Evolutionary conservation across 768 basidiomycete genomes (phyloP).

Genomic region (Cystoderma amianthinum): DNA sequence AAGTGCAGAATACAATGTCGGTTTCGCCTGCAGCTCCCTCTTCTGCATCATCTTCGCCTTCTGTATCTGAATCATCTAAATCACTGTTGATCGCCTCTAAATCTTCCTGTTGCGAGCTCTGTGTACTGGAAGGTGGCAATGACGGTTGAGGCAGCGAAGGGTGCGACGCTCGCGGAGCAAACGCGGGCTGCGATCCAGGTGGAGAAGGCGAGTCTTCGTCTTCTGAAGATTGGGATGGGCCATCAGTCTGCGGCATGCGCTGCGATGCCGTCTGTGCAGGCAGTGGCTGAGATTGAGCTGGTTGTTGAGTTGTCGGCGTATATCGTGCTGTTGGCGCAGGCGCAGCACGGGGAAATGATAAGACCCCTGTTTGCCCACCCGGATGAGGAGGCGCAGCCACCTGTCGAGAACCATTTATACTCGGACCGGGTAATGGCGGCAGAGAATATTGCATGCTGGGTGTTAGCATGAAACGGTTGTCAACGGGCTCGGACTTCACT

Average conservation of each 20-base stretch:
- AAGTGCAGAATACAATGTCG: conserved; percentile 97
- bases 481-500: conserved; percentile 72
- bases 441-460: conserved; percentile 43
- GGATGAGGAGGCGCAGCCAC: conserved; percentile 40
- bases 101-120: conserved; percentile 40
- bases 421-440: conserved; percentile 61
- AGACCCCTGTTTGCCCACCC: conserved; percentile 51
- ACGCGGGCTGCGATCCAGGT: conserved; percentile 47
- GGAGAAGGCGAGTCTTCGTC: conserved; percentile 60
- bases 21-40: conserved; percentile 68
- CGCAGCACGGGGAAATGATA: conserved; percentile 40
- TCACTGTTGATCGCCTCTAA: conserved; percentile 94
- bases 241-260: conserved; percentile 74
- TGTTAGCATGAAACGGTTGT: conserved; percentile 58
- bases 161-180: conserved; percentile 66
- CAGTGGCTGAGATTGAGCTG: conserved; percentile 15
- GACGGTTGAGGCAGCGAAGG: conserved; percentile 71
- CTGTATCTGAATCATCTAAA: conserved; percentile 90
- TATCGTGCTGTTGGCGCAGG: conserved; percentile 13
- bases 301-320: conserved; percentile 6
- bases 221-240: conserved; percentile 65
- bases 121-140: conserved; percentile 22
- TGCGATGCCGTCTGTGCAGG: conserved; percentile 9
- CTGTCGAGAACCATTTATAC: conserved; percentile 42
- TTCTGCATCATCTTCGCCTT: conserved; percentile 77